Base-by-base conservation (phyloP, 106 monocot genomes). In the Ottelia alismoides region DNA sequence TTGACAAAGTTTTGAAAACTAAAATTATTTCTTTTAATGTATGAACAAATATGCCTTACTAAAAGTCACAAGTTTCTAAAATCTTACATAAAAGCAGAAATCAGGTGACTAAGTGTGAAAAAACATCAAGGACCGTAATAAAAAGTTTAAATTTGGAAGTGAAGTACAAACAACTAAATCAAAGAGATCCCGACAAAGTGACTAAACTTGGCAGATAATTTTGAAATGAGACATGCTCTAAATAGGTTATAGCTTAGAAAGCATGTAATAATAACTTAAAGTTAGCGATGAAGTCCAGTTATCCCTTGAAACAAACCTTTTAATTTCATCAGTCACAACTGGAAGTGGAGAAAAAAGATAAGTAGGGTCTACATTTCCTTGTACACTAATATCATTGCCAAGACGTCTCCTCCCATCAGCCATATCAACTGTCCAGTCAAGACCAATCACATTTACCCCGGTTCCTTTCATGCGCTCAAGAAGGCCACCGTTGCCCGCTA, bases 381-480 rank as follows among this genome's bases (percentile, higher is more conserved):
- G 96, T 12, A 96, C 76, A 28, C 66, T 66, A 24, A 85, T 63
- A 64, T 72, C 25, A 57, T 31, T 76, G 17, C 96, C 89, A 26
- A 96, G 58, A 16, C 96, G 66, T 47, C 69, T 76, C 69, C 96
- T 84, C 63, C 78, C 96, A 70, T 96, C 96, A 26, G 81, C 81
- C 78, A 96, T 96, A 48, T 96, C 88, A 45, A 89, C 81, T 29
- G 96, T 96, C 96, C 96, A 96, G 59, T 96, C 88, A 49, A 96
- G 96, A 23, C 96, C 96, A 57, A 96, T 84, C 2, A 89, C 85
- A 74, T 96, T 85, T 59, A 78, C 84, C 49, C 85, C 96, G 25
- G 69, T 77, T 32, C 66, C 85, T 48, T 49, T 76, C 89, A 96
- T 89, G 26, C 82, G 61, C 58, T 96, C 96, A 21, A 96, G 76